A percentile compares a stretch with the other conserved stretches of the same genome.
phyloP scores from a whole-genome alignment of 352 stramenopile genomes.

The Phytopythium kandeliae region DNA sequence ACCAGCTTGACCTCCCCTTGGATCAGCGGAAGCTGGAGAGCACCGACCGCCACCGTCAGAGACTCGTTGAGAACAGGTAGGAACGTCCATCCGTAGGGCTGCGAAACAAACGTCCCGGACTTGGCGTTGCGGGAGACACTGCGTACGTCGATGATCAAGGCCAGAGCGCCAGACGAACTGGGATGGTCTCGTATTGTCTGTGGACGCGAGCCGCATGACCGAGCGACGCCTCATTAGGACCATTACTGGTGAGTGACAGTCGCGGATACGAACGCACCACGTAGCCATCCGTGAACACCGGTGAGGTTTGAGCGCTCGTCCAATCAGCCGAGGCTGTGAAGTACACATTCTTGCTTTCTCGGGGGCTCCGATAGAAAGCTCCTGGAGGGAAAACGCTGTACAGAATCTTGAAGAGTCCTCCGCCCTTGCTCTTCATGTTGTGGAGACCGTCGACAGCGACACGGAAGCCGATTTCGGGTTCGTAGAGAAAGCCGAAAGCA shows the following conservation, averaged over 20 bases:
- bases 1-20: slow-evolving; percentile 56
- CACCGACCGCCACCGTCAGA: slow-evolving; percentile 25
- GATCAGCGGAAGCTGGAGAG: slow-evolving; percentile 59
- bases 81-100: slow-evolving; percentile 62
- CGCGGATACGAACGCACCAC: slow-evolving; percentile 18
- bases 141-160: slow-evolving; percentile 58
- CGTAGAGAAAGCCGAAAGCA: slow-evolving; percentile 37
- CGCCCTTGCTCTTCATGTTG: slow-evolving; percentile 52
- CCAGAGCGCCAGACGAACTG: slow-evolving; percentile 14
- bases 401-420: slow-evolving; percentile 46
- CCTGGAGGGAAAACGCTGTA: slow-evolving; percentile 46
- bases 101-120: slow-evolving; percentile 30
- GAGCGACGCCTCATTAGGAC: not conserved
- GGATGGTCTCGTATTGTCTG: slow-evolving; percentile 44
- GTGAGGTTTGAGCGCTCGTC: slow-evolving; percentile 43
- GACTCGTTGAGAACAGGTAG: slow-evolving; percentile 37
- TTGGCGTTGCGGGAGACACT: slow-evolving; percentile 35
- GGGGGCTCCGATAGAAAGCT: slow-evolving; percentile 56
- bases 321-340: slow-evolving; percentile 63
- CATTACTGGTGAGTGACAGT: not conserved
- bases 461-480: slow-evolving; percentile 56
- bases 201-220: slow-evolving; percentile 3
- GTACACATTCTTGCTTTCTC: slow-evolving; percentile 40
- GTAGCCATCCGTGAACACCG: slow-evolving; percentile 57
- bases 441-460: slow-evolving; percentile 59